Evolutionary conservation across 2,329 filamentous ascomycete genomes (phyloP), one percentile per base, ranked within the genome.

Genomic region (Dendryphion nanum): DNA sequence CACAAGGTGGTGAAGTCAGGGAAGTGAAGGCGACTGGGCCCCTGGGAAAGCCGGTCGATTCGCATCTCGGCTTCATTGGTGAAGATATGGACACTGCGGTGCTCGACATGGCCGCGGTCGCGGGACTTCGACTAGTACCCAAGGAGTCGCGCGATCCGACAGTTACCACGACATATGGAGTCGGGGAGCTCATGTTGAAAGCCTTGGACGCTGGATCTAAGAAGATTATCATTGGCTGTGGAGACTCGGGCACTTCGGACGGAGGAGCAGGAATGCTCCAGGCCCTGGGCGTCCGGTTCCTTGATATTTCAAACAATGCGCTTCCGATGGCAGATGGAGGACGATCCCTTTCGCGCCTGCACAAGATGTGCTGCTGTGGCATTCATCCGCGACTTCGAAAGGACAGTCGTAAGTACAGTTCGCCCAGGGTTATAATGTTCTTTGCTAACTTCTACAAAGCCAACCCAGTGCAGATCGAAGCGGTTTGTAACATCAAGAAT

Each of bases 231-330:
- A 54, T 78, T 16, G 75, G 75, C 1, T 77, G 74, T 46, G 75
- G 74, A 23, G 75, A 78, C 48, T 77, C 74, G 3, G 75, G 73
- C 4, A 77, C 74, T 4, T 75, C 72, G 24, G 75, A 77, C 41
- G 75, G 72, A 5, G 75, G 74, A 12, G 70, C 71, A 1, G 75
- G 75, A 12, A 76, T 78, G 73, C 68, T 75, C 6, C 74, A 78
- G 44, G 74, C 74, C 2, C 65, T 78, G 5, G 75, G 75, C 4
- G 73, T 64, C 3, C 62, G 63, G 2, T 61, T 77, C 13, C 42
- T 72, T 10, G 68, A 72, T 40, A 33, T 35, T 3, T 43, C 67
- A 17, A 71, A 68, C 2, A 33, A 49, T 4, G 50, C 59, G 18
- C 51, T 76, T 3, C 65, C 68, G 2, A 47, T 35, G 4, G 71